phyloP scores from a whole-genome alignment of 805 yeast species.

The Wickerhamiella allomyrinae region DNA sequence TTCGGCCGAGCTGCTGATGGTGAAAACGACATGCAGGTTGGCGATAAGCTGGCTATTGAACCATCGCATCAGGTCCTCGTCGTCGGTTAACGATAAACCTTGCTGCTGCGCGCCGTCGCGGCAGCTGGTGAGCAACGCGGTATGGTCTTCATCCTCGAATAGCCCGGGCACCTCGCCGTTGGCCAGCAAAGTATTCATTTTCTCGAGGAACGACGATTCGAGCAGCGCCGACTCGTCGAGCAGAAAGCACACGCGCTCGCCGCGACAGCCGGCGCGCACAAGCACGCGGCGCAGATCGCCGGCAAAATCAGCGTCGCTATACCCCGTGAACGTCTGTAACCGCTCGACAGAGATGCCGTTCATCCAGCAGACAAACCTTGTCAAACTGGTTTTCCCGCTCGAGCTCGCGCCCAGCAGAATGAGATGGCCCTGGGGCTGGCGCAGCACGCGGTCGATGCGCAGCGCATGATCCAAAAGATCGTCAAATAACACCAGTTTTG shows the following conservation, averaged over 20 bases:
- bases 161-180: conserved; percentile 87
- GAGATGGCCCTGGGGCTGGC: conserved; percentile 81
- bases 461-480: conserved; percentile 62
- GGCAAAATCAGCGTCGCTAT: conserved; percentile 53
- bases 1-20: conserved; percentile 20
- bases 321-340: conserved; percentile 41
- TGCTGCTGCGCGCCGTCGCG: conserved; percentile 40
- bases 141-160: conserved; percentile 60
- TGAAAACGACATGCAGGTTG: conserved; percentile 74
- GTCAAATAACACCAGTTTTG: conserved; percentile 46
- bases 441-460: conserved; percentile 65
- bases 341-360: conserved; percentile 55
- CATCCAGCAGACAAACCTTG: conserved; percentile 83
- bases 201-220: conserved; percentile 67
- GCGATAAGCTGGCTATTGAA: conserved; percentile 50
- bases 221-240: conserved; percentile 68
- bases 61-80: conserved; percentile 63
- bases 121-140: conserved; percentile 38
- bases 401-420: conserved; percentile 73
- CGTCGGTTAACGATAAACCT: conserved; percentile 46
- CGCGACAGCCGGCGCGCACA: conserved; percentile 35
- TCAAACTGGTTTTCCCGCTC: conserved; percentile 64
- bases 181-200: conserved; percentile 87
- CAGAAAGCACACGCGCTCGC: conserved; percentile 53
- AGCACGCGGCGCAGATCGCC: conserved; percentile 42